phyloP scores from a whole-genome alignment of 176 grass and related monocot genomes.

The Triticum urartu region DNA sequence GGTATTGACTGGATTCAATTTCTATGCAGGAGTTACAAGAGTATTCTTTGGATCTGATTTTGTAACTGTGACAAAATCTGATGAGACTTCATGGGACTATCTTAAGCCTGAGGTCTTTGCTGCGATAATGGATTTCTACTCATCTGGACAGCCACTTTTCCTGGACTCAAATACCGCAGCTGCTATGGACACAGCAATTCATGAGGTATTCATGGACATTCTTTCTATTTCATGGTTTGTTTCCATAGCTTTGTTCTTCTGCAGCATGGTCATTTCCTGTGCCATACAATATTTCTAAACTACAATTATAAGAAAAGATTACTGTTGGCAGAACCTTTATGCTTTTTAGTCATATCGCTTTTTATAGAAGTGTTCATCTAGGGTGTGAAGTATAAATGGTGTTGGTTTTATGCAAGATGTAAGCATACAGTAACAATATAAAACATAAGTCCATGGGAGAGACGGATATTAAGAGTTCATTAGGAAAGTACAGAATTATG shows the following conservation, averaged over 20 bases:
- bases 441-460: background rate
- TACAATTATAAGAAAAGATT: background rate
- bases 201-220: conserved; percentile 61
- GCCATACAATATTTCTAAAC: background rate
- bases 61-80: conserved; percentile 93
- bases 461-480: too few species aligned
- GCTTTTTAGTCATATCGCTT: background rate
- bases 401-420: conserved; percentile 6
- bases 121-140: conserved; percentile 94
- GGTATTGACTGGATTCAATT: conserved; percentile 3
- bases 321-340: background rate
- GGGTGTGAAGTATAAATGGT: background rate
- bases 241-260: background rate
- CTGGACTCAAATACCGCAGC: conserved; percentile 64
- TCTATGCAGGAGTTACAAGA: conserved; percentile 75
- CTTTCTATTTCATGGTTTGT: background rate
- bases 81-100: conserved; percentile 91
- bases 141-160: conserved; percentile 87
- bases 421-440: background rate
- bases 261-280: background rate
- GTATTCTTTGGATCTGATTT: conserved; percentile 96
- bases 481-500: too few species aligned
- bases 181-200: conserved; percentile 85
- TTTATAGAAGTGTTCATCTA: too few species aligned
- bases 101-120: conserved; percentile 91